Evolutionary conservation across 2,329 filamentous ascomycete species (phyloP).

Genomic region (Knufia petricola): DNA sequence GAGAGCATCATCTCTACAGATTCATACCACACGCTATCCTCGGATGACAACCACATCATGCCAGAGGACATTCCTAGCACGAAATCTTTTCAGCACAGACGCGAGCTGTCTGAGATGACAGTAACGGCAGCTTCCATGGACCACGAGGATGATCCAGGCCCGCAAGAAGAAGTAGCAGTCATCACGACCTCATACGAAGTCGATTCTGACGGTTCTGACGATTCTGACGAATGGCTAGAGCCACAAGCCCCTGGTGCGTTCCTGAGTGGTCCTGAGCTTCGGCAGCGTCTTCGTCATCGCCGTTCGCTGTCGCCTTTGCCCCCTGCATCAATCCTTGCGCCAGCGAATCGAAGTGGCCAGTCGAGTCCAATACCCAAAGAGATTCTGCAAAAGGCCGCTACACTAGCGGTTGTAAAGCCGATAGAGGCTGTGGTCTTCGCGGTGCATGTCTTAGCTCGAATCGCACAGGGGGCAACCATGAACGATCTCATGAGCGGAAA

Average conservation of each 20-base stretch:
- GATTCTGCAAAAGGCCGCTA: conserved; percentile 66
- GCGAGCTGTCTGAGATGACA: conserved; percentile 26
- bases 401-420: conserved; percentile 70
- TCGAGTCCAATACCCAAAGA: conserved; percentile 48
- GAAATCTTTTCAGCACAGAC: conserved; percentile 19
- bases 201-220: neutral
- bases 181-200: too few species aligned
- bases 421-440: conserved; percentile 68
- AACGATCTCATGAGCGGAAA: conserved; percentile 23
- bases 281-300: conserved; percentile 15
- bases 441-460: conserved; percentile 68
- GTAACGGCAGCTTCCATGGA: conserved; percentile 21
- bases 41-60: neutral
- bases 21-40: conserved; percentile 33
- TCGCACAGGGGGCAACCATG: conserved; percentile 43
- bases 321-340: conserved; percentile 54
- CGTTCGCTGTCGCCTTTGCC: conserved; percentile 46
- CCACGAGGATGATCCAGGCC: neutral
- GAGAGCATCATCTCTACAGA: conserved; percentile 21
- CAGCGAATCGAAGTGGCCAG: conserved; percentile 32
- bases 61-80: conserved; percentile 7
- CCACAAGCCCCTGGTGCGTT: neutral
- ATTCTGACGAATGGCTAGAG: conserved; percentile 3
- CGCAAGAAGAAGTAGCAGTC: neutral
- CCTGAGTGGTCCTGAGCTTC: conserved; percentile 10